Evolutionary conservation across 805 yeast genomes (phyloP).

Genomic region (Candida krabiensis): DNA sequence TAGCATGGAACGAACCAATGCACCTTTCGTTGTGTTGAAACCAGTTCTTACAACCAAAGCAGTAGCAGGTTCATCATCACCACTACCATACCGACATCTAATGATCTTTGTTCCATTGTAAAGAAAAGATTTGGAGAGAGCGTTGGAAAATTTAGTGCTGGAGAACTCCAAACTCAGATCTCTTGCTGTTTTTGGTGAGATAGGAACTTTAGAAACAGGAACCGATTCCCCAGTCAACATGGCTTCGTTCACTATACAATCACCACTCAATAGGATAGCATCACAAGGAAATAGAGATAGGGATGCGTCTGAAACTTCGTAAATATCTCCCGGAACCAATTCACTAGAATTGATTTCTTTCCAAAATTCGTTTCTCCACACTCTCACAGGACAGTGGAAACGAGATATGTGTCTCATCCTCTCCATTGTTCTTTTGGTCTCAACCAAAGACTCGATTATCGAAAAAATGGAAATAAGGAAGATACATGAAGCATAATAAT

Average conservation of each 20-base stretch:
- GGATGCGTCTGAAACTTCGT: slow-evolving; percentile 87
- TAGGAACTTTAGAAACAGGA: slow-evolving; percentile 82
- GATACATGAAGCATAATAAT: slow-evolving; percentile 91
- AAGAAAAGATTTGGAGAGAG: slow-evolving; percentile 71
- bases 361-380: slow-evolving; percentile 93
- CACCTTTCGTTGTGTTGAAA: slow-evolving; percentile 93
- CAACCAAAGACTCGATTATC: slow-evolving; percentile 77
- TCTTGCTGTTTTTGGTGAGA: slow-evolving; percentile 60
- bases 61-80: slow-evolving; percentile 66
- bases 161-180: slow-evolving; percentile 56
- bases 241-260: slow-evolving; percentile 94
- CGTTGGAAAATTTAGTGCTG: slow-evolving; percentile 55
- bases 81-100: slow-evolving; percentile 68
- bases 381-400: slow-evolving; percentile 80
- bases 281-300: slow-evolving; percentile 81
- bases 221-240: slow-evolving; percentile 99
- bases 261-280: slow-evolving; percentile 83
- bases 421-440: slow-evolving; percentile 72
- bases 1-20: slow-evolving; percentile 89
- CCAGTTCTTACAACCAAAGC: slow-evolving; percentile 91
- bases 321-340: slow-evolving; percentile 94
- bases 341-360: slow-evolving; percentile 71
- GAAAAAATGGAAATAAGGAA: slow-evolving; percentile 82
- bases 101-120: slow-evolving; percentile 89
- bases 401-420: slow-evolving; percentile 73